Percentiles rank a stretch among this genome's conserved stretches.
Conservation (phyloP, 192 early-diverging fungal species). For the Backusella australiensis region DNA sequence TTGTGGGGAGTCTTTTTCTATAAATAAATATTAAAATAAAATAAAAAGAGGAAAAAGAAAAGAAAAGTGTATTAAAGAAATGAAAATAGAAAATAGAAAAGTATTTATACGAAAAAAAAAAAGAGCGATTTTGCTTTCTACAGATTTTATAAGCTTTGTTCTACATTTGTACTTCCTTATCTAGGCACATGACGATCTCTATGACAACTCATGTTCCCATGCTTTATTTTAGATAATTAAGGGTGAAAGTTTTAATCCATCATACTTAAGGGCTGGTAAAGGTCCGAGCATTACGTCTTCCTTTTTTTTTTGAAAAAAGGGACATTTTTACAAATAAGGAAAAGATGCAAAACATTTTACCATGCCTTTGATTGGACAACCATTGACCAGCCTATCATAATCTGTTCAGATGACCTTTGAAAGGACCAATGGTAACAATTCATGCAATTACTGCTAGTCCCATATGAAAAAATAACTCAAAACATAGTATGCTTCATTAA, state of each 20-base stretch:
- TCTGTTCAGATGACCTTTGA: conserved; percentile 3
- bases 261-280: background rate
- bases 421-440: conserved; percentile 1
- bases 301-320: background rate
- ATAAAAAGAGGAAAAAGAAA: background rate
- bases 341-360: background rate
- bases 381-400: background rate
- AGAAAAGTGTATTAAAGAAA: background rate
- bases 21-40: background rate
- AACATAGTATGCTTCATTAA: background rate
- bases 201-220: background rate
- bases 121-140: background rate
- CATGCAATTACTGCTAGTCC: background rate
- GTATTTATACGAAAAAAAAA: background rate
- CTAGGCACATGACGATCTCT: background rate
- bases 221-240: conserved; percentile 2
- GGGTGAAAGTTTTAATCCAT: background rate
- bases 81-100: background rate
- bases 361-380: background rate
- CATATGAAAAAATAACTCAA: background rate
- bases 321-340: background rate
- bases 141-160: background rate
- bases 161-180: conserved; percentile 2
- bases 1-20: background rate
- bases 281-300: conserved; percentile 1